Evolutionary conservation across 345 rosid genomes (phyloP), one percentile per base, ranked within the genome.

Genomic region (Adansonia digitata): DNA sequence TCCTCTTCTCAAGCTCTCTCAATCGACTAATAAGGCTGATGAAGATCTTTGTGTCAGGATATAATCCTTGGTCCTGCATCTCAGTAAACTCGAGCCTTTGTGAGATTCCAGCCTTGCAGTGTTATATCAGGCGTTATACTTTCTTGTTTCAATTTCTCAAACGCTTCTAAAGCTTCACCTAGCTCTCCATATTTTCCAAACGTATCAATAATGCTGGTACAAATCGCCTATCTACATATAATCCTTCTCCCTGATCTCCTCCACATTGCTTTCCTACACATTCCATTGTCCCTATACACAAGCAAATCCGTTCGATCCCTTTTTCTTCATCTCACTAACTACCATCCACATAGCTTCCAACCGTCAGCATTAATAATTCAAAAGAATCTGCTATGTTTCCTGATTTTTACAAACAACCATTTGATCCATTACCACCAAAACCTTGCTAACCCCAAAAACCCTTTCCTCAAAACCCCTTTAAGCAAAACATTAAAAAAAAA

Each of bases 191-290:
- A 86, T 79, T 86, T 88, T 45, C 89, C 87, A 70, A 90, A 87
- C 1, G 92, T 85, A 83, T 88, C 91, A 1, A 90, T 82, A 53
- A 88, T 74, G 65, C 88, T 85, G 49, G 83, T 86, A 52, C 86
- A 90, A 77, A 88, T 79, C 75, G 87, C 15, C 74, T 82, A 79
- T 88, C 94, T n/a, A 82, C 74, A 0, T 80, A 49, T 69, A 85
- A 52, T 14, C 91, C 89, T 78, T 79, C 75, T 84, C 87, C 42
- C 77, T 76, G 9, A 90, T 82, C 87, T 90, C 92, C 27, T 85
- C 86, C 43, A 90, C 59, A 90, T 60, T 0, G 91, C 94, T 82
- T 90, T 90, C 87, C 84, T 90, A 91, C 94, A 86, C 94, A 90
- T 90, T 14, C 94, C 94, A 20, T 90, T 90, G 64, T 90, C 88